These are phyloP conservation scores for Coriaria nepalensis DNA, from an alignment of 306 rosid genomes.

Conservation along the genomic window DNA sequence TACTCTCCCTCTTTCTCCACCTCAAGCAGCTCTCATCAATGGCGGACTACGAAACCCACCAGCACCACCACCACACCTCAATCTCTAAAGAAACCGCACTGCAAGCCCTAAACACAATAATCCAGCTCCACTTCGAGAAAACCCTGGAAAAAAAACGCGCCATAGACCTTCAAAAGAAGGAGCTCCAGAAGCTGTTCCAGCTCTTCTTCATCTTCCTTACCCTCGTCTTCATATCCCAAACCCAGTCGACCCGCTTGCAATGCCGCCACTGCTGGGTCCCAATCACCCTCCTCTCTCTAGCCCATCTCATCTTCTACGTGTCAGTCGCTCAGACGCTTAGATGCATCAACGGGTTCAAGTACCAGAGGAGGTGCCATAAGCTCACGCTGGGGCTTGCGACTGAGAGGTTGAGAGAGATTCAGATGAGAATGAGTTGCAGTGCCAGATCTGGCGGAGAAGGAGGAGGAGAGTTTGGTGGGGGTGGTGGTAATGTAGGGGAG, in stretches of 20 bases:
- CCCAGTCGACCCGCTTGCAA: constrained; percentile 49
- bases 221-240: constrained; percentile 33
- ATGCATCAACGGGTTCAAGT: constrained; percentile 89
- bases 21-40: constrained; percentile 17
- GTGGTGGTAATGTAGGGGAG: constrained; percentile 19
- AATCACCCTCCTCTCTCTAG: constrained; percentile 59
- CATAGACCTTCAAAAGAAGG: constrained; percentile 80
- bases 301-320: constrained; percentile 81
- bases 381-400: constrained; percentile 83
- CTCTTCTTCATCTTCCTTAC: constrained; percentile 63
- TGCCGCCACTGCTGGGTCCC: constrained; percentile 97
- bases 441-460: not conserved
- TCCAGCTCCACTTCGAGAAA: constrained; percentile 93
- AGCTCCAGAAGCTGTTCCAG: constrained; percentile 65
- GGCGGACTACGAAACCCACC: constrained; percentile 31
- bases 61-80: constrained; percentile 26
- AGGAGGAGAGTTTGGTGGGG: constrained; percentile 20
- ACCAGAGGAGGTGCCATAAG: constrained; percentile 88
- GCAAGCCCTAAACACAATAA: constrained; percentile 69
- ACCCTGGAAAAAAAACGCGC: constrained; percentile 75
- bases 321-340: constrained; percentile 76
- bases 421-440: constrained; percentile 19
- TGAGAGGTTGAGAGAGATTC: constrained; percentile 55
- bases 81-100: constrained; percentile 54
- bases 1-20: too few relatives aligned